Percentiles rank a stretch among this genome's conserved stretches.
These are phyloP conservation scores for Buddleja alternifolia DNA, from an alignment of 257 asterid genomes.

Conservation along the genomic window DNA sequence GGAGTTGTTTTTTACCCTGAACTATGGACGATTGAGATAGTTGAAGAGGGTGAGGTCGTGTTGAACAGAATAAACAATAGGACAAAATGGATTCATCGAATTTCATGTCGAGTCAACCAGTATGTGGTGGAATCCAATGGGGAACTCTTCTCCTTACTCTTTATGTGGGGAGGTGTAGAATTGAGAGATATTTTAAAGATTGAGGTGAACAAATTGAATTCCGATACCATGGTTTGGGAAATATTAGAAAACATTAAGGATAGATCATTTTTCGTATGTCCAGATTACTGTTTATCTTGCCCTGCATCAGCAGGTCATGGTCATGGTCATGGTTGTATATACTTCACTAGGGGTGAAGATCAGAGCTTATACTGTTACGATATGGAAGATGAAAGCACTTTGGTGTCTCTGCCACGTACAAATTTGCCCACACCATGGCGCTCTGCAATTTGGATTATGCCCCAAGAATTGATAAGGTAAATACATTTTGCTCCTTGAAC, in stretches of 20 bases:
- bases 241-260: background rate
- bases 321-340: background rate
- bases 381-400: background rate
- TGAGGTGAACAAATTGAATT: background rate
- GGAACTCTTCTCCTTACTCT: background rate
- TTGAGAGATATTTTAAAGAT: background rate
- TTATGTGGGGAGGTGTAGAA: background rate
- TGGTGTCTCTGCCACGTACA: background rate
- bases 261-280: background rate
- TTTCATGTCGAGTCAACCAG: background rate
- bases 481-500: no score
- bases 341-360: background rate
- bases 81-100: background rate
- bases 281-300: background rate
- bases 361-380: conserved; percentile 1
- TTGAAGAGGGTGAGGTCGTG: no score
- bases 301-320: background rate
- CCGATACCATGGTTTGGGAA: background rate
- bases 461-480: background rate
- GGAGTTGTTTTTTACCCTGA: no score
- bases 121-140: background rate
- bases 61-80: background rate
- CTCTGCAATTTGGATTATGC: background rate
- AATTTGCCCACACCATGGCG: background rate
- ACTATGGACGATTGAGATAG: no score